Percentiles rank a stretch among this genome's conserved stretches.
These are phyloP conservation scores for Cudoniella acicularis DNA, from an alignment of 495 filamentous ascomycete species.

Conservation along the genomic window DNA sequence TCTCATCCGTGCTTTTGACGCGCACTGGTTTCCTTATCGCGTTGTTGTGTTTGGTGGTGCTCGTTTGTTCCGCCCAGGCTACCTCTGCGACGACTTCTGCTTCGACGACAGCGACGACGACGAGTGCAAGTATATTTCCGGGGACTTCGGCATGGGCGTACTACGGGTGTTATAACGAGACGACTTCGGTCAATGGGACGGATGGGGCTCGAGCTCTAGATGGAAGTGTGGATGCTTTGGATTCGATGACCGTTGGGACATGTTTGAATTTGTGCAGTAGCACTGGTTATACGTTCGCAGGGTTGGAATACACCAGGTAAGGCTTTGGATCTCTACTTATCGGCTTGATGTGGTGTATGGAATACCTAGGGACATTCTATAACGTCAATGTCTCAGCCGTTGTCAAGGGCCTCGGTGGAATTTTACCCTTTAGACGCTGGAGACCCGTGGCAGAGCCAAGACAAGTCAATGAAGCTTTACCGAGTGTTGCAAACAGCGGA, in stretches of 20 bases:
- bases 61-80: neutral
- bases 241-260: slow-evolving; percentile 37
- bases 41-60: neutral
- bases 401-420: no score
- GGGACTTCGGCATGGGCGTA: slow-evolving; percentile 25
- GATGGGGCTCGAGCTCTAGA: slow-evolving; percentile 30
- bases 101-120: neutral
- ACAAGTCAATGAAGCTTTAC: neutral
- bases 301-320: slow-evolving; percentile 45
- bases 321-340: slow-evolving; percentile 10
- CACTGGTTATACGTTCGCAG: slow-evolving; percentile 34
- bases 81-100: neutral
- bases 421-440: no score
- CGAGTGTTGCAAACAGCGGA: neutral
- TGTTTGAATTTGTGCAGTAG: slow-evolving; percentile 39
- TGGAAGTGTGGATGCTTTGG: slow-evolving; percentile 28
- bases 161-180: slow-evolving; percentile 49
- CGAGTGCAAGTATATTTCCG: slow-evolving; percentile 7
- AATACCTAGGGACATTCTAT: no score
- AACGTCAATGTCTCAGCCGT: slow-evolving; percentile 1
- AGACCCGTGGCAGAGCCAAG: no score
- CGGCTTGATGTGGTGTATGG: no score
- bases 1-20: neutral
- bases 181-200: slow-evolving; percentile 29
- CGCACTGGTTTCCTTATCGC: slow-evolving; percentile 5